Base-by-base conservation (phyloP, 1,139 yeast species). In the Fermentozyma sake region DNA sequence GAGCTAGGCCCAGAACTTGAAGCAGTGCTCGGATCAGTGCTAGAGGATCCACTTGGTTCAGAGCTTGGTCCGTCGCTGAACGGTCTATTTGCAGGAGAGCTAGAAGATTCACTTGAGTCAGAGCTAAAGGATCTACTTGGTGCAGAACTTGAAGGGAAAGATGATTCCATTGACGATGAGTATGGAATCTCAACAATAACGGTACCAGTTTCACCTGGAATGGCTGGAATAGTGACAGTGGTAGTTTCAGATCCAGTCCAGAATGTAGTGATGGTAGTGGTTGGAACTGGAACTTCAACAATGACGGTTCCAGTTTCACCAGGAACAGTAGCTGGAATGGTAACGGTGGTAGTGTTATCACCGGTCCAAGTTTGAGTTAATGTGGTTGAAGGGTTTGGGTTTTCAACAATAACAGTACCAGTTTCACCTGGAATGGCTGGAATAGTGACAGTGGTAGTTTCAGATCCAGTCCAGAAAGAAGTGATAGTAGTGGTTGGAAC, bases 121-220 rank as follows among this genome's bases (percentile, higher is more conserved):
- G n/a, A n/a, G n/a, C n/a, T n/a, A n/a, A n/a, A n/a, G n/a, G n/a
- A n/a, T n/a, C n/a, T n/a, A n/a, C n/a, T n/a, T n/a, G n/a, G n/a
- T n/a, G n/a, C n/a, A n/a, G n/a, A n/a, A n/a, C n/a, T n/a, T n/a
- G n/a, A n/a, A n/a, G n/a, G n/a, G n/a, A n/a, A n/a, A n/a, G n/a
- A n/a, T n/a, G n/a, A n/a, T n/a, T n/a, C n/a, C n/a, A n/a, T n/a
- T n/a, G n/a, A n/a, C n/a, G n/a, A n/a, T n/a, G n/a, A n/a, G n/a
- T n/a, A n/a, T n/a, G n/a, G n/a, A n/a, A n/a, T n/a, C 9, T 41
- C 48, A 12, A 52, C 39, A 2, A 38, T 24, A 5, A 43, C 35
- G 1, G 49, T 47, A 11, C 32, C 37, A 3, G 48, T 47, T 7
- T 37, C 44, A 11, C 38, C 42, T 12, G 22, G 6, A 6, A 33